These are phyloP conservation scores for Penicillium sp. DNA, from an alignment of 2,329 filamentous ascomycete genomes.

Conservation along the genomic window DNA sequence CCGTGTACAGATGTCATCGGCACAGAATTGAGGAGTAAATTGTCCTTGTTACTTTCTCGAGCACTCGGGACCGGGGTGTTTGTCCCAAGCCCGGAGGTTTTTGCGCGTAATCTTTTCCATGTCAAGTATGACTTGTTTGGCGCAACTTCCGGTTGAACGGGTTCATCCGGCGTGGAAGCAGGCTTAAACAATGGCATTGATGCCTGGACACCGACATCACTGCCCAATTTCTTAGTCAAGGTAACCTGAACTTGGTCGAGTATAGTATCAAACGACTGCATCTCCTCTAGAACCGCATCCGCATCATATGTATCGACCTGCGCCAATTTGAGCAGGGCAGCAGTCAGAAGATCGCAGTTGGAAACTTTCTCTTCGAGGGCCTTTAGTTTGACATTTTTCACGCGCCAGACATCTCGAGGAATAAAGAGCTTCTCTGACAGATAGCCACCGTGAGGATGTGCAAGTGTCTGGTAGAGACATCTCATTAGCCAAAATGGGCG, in stretches of 20 bases:
- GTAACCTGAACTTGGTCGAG: conserved; percentile 74
- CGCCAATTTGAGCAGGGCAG: conserved; percentile 72
- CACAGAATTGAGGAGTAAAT: conserved; percentile 60
- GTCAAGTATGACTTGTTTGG: conserved; percentile 68
- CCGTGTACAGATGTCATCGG: conserved; percentile 61
- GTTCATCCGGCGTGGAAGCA: conserved; percentile 42
- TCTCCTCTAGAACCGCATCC: conserved; percentile 84
- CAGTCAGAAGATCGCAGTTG: conserved; percentile 82
- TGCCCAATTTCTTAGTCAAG: conserved; percentile 77
- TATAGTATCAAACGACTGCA: conserved; percentile 77
- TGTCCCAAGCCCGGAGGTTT: conserved; percentile 64
- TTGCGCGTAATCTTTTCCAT: conserved; percentile 81
- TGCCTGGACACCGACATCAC: conserved; percentile 76
- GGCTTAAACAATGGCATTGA: conserved; percentile 66
- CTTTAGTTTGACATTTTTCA: conserved; percentile 87
- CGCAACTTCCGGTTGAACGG: conserved; percentile 30
- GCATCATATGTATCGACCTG: conserved; percentile 82
- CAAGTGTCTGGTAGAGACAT: conserved; percentile 82
- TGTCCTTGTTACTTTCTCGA: conserved; percentile 49
- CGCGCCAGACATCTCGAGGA: conserved; percentile 83
- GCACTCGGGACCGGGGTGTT: conserved; percentile 27
- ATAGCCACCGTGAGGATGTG: conserved; percentile 84
- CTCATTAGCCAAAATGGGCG: conserved; percentile 97
- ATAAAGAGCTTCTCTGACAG: conserved; percentile 85
- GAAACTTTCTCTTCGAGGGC: conserved; percentile 86